Evolutionary conservation across 345 rosid genomes (phyloP).

Genomic region (Brassica napus): DNA sequence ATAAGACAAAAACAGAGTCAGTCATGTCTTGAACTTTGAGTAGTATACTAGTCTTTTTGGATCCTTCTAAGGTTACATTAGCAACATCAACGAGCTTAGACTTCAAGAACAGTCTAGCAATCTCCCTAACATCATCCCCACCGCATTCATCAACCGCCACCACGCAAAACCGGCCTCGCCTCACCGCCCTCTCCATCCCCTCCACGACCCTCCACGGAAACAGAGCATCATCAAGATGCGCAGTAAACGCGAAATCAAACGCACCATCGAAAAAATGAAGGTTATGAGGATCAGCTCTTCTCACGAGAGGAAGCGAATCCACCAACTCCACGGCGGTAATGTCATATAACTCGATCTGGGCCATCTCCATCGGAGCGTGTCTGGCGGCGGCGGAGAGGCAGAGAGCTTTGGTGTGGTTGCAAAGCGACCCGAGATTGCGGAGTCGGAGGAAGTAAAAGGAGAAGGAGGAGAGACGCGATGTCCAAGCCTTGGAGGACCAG

Average conservation of each 20-base stretch:
- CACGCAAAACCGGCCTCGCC: slow-evolving; percentile 55
- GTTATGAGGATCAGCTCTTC: slow-evolving; percentile 75
- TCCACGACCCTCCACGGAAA: no score
- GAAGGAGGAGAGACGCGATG: slow-evolving; percentile 52
- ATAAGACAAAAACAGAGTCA: no score
- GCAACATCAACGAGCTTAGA: no score
- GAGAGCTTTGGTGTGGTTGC: slow-evolving; percentile 69
- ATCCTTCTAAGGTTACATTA: no score
- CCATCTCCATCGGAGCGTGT: slow-evolving; percentile 76
- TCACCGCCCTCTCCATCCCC: slow-evolving; percentile 84
- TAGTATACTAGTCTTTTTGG: no score
- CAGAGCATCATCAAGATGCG: no score
- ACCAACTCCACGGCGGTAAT: slow-evolving; percentile 81
- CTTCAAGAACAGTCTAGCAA: no score
- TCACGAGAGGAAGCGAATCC: slow-evolving; percentile 69
- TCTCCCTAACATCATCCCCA: slow-evolving; percentile 43
- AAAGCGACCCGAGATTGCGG: slow-evolving; percentile 46
- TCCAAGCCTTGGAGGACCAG: slow-evolving; percentile 72
- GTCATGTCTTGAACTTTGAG: no score
- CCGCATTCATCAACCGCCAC: slow-evolving; percentile 63
- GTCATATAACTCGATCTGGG: slow-evolving; percentile 54
- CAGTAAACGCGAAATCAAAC: no score
- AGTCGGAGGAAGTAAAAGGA: slow-evolving; percentile 50
- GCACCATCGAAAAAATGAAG: slow-evolving; percentile 68
- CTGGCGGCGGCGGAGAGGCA: slow-evolving; percentile 90